Base-by-base conservation (phyloP, 2,329 filamentous ascomycete species). In the Myriosclerotinia scirpicola region DNA sequence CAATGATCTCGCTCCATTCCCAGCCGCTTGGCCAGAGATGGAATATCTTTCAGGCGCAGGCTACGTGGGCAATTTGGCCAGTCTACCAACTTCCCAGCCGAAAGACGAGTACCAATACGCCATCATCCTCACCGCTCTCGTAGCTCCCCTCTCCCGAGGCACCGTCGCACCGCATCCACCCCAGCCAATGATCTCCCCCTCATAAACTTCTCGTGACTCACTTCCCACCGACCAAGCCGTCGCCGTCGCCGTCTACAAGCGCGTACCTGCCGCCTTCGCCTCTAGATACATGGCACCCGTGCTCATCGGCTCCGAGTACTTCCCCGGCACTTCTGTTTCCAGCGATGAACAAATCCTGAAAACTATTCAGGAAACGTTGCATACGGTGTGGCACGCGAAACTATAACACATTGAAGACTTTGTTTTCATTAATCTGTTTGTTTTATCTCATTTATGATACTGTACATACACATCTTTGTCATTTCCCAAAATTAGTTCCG, bases 141-240 rank as follows among this genome's bases (percentile, higher is more conserved):
- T 65, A 0, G 42, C 79, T 0, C 78, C 81, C 1, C 67, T 78
- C 0, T 82, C 80, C 0, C 77, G 79, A 0, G 83, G 82, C 0
- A 82, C 75, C 65, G 75, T 84, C 2, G 80, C 78, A 0, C 75
- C 84, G 53, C 63, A 1, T 78, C 76, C 0, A 60, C 73, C 15
- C 73, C 76, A 11, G 77, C 75, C 1, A 61, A 71, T 0, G 77
- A 80, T 36, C 71, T 72, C 0, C 82, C 83, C 0, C 3, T 68
- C 1, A 70, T 80, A 5, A 77, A 83, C 68, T 79, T 80, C 3
- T 81, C 81, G 69, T 84, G 80, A 78, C 74, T 84, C 0, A 75
- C 26, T 3, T 20, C 76, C 77, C 5, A 73, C 76, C 1, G 83
- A 85, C 52, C 69, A 76, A 15, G 79, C 82, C 30, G 71, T 84